These are phyloP conservation scores for Penicillium canariense DNA, from an alignment of 495 filamentous ascomycete genomes.

Conservation along the genomic window DNA sequence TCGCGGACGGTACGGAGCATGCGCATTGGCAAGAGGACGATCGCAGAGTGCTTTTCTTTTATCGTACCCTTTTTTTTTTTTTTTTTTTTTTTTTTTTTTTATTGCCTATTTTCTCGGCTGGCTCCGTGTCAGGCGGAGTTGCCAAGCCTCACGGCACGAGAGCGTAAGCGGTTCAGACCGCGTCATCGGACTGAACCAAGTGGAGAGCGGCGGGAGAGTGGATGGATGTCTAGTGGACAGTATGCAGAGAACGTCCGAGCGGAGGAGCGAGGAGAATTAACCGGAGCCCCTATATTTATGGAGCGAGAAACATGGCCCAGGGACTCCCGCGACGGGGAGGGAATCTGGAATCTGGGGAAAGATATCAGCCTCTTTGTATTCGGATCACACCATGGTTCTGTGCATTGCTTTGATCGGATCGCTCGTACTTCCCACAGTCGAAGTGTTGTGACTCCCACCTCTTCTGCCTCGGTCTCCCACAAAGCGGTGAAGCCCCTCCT, in stretches of 20 bases:
- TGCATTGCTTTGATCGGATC: neutral
- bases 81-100: neutral
- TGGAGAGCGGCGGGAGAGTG: neutral
- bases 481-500: slow-evolving; percentile 25
- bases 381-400: neutral
- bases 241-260: slow-evolving; percentile 2
- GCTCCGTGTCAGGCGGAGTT: neutral
- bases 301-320: neutral
- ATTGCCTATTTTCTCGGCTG: neutral
- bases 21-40: slow-evolving; percentile 2
- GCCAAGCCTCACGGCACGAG: slow-evolving; percentile 12
- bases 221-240: neutral
- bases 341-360: neutral
- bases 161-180: slow-evolving; percentile 8
- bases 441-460: too few species aligned
- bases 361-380: neutral
- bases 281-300: neutral
- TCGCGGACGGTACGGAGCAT: slow-evolving; percentile 12
- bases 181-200: slow-evolving; percentile 14
- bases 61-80: neutral
- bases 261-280: neutral
- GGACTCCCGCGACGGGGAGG: neutral
- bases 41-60: neutral
- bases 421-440: too few species aligned
- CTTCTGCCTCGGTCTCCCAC: neutral